A percentile compares a stretch with the other conserved stretches of the same genome.
phyloP scores from a whole-genome alignment of 139 green algal species.

The Yamagishiella unicocca region DNA sequence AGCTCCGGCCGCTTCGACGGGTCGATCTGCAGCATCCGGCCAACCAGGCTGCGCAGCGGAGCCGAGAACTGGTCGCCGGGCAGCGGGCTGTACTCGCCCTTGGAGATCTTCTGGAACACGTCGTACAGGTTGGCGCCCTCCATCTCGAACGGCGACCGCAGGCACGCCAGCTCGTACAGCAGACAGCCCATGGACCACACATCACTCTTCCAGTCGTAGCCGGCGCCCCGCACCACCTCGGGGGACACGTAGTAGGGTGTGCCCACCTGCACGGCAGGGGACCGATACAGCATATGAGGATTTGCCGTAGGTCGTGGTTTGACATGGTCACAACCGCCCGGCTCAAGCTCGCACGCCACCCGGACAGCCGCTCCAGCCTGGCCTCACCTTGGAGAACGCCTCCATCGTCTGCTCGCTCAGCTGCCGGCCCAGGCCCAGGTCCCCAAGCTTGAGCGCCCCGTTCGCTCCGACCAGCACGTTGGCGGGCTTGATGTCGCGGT shows the following conservation, averaged over 20 bases:
- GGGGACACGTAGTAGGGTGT: constrained; percentile 77
- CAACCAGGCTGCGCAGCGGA: constrained; percentile 59
- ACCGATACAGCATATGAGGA: no score
- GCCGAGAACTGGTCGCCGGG: constrained; percentile 61
- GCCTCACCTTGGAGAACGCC: constrained; percentile 64
- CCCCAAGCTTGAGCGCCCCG: constrained; percentile 73
- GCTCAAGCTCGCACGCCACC: no score
- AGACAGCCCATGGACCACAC: constrained; percentile 75
- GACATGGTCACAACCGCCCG: no score
- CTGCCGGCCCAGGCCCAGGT: constrained; percentile 69
- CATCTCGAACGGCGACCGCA: constrained; percentile 72
- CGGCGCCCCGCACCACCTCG: constrained; percentile 66
- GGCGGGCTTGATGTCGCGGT: constrained; percentile 72
- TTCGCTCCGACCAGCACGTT: constrained; percentile 65
- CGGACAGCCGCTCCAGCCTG: no score
- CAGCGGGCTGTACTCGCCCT: constrained; percentile 65
- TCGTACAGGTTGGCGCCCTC: constrained; percentile 73
- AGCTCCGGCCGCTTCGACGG: constrained; percentile 57
- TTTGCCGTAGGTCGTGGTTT: no score
- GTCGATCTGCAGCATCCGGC: constrained; percentile 63
- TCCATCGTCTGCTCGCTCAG: constrained; percentile 70
- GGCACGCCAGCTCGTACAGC: constrained; percentile 71
- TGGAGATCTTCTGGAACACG: constrained; percentile 71
- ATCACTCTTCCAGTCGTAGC: constrained; percentile 76
- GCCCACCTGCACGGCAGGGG: constrained; percentile 60